Conservation (phyloP, 768 basidiomycete species). For the Russula lepida region DNA sequence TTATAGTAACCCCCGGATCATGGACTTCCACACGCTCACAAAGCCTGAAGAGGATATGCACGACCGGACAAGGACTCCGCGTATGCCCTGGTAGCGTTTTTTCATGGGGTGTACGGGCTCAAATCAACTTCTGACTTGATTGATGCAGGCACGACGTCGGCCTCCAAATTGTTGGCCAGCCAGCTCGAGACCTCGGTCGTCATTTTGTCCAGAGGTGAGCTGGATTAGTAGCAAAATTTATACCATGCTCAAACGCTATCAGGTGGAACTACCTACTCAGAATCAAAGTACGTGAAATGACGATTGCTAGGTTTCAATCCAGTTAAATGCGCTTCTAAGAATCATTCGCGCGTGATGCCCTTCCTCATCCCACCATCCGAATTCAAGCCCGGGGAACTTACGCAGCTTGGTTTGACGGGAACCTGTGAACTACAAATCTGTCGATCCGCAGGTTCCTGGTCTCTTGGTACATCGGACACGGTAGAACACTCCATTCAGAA, state of each 20-base stretch:
- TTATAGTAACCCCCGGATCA: slow-evolving; percentile 82
- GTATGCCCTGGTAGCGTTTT: slow-evolving; percentile 82
- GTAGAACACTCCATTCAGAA: slow-evolving; percentile 92
- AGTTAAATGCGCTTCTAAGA: slow-evolving; percentile 39
- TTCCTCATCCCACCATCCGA: slow-evolving; percentile 92
- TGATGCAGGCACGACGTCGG: slow-evolving; percentile 85
- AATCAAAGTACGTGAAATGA: slow-evolving; percentile 60
- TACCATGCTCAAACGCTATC: not conserved
- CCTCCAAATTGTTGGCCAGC: slow-evolving; percentile 93
- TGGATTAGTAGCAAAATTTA: not conserved
- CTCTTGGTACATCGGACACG: slow-evolving; percentile 77
- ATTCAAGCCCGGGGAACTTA: slow-evolving; percentile 73
- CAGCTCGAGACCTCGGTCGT: slow-evolving; percentile 86
- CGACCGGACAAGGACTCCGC: slow-evolving; percentile 76
- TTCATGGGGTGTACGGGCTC: slow-evolving; percentile 21
- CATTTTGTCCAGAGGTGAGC: slow-evolving; percentile 87
- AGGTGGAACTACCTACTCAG: slow-evolving; percentile 94
- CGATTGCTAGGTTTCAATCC: not conserved
- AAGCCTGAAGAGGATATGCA: slow-evolving; percentile 96
- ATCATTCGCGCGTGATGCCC: slow-evolving; percentile 87
- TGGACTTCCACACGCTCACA: slow-evolving; percentile 76
- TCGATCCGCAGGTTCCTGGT: slow-evolving; percentile 94
- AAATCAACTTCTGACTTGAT: not conserved
- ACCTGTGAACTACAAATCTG: slow-evolving; percentile 98
- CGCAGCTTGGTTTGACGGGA: slow-evolving; percentile 75